phyloP scores from a whole-genome alignment of 2,329 filamentous ascomycete species.

The Arthroderma sp. region DNA sequence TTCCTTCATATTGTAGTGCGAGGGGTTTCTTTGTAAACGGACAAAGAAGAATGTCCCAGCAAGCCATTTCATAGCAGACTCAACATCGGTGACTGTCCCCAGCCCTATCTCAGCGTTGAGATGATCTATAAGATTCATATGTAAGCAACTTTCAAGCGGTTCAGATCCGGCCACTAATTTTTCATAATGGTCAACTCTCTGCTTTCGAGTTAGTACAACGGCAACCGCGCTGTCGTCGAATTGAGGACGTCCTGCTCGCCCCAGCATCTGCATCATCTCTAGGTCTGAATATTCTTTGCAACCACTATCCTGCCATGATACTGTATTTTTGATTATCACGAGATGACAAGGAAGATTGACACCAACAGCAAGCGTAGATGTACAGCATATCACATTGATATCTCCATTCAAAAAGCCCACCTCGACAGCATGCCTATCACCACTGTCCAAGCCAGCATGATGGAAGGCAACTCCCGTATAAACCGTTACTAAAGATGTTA shows the following conservation, averaged over 20 bases:
- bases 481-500: constrained; percentile 28
- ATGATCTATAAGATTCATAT: constrained; percentile 68
- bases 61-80: constrained; percentile 61
- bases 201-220: constrained; percentile 63
- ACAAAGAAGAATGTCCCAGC: constrained; percentile 65
- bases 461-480: constrained; percentile 62
- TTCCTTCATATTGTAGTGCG: constrained; percentile 53
- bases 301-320: constrained; percentile 47
- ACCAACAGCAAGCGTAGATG: constrained; percentile 70
- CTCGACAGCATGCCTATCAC: constrained; percentile 56
- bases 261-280: constrained; percentile 84
- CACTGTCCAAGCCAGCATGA: constrained; percentile 57
- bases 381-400: constrained; percentile 74
- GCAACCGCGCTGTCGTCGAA: constrained; percentile 65
- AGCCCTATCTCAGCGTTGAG: constrained; percentile 73
- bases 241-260: constrained; percentile 68
- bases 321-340: constrained; percentile 70
- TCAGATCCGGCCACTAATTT: constrained; percentile 61
- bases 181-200: constrained; percentile 54
- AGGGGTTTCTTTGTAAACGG: constrained; percentile 56
- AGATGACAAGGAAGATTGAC: constrained; percentile 75
- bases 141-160: constrained; percentile 62
- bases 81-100: constrained; percentile 53
- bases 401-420: constrained; percentile 54
- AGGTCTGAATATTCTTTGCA: constrained; percentile 65